phyloP scores from a whole-genome alignment of 768 basidiomycete genomes.

The Trametes cubensis region DNA sequence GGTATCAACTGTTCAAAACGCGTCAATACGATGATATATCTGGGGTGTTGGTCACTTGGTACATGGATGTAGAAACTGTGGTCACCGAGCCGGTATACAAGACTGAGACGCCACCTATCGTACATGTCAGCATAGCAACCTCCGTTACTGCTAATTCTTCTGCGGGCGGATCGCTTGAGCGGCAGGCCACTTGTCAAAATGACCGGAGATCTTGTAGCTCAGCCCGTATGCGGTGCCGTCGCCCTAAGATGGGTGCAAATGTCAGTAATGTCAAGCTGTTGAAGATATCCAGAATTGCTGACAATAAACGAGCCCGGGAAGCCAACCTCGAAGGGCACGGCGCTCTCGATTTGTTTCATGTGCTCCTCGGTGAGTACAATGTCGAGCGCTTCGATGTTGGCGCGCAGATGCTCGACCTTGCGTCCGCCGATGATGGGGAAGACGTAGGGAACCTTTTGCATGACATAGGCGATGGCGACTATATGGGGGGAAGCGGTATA shows the following conservation, averaged over 20 bases:
- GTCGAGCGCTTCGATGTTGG: constrained; percentile 14
- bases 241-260: constrained; percentile 11
- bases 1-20: no score
- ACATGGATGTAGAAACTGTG: no score
- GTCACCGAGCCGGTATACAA: no score
- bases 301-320: constrained; percentile 22
- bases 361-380: constrained; percentile 23
- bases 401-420: constrained; percentile 18
- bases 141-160: no score
- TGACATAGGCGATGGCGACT: constrained; percentile 29
- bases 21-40: no score
- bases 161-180: constrained; percentile 25
- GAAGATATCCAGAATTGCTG: not conserved
- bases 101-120: no score
- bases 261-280: no score
- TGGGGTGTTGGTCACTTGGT: no score
- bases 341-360: constrained; percentile 24
- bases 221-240: constrained; percentile 19
- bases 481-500: not conserved
- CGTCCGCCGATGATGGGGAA: constrained; percentile 22
- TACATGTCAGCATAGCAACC: no score
- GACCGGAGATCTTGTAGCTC: constrained; percentile 20
- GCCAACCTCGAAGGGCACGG: constrained; percentile 27
- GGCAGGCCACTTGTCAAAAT: constrained; percentile 30
- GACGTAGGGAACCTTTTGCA: constrained; percentile 30